Evolutionary conservation across 148 eudicot species (phyloP).

Genomic region (Hydrangea macrophylla): DNA sequence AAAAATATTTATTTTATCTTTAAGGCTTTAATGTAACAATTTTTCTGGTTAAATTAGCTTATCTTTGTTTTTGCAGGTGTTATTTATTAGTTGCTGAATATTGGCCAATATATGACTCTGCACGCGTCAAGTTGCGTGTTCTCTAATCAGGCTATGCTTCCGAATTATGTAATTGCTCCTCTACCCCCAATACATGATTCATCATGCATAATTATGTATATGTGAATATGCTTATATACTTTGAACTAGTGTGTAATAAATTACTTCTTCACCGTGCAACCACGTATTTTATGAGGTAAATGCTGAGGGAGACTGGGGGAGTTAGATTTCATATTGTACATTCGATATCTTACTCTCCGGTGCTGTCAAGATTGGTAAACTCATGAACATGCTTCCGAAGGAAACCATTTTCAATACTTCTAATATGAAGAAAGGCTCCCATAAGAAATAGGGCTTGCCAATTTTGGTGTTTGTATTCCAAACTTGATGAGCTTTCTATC

Average conservation of each 20-base stretch:
- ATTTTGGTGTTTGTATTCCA: background rate
- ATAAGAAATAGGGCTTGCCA: background rate
- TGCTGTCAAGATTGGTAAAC: background rate
- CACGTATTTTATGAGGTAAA: background rate
- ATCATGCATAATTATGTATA: slow-evolving; percentile 8
- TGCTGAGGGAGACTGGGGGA: background rate
- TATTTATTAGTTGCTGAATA: slow-evolving; percentile 11
- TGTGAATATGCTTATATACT: background rate
- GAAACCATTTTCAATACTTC: background rate
- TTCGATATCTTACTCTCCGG: background rate
- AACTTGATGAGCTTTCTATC: background rate
- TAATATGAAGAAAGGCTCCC: background rate
- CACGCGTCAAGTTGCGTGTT: slow-evolving; percentile 18
- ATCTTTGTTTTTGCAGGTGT: slow-evolving; percentile 11
- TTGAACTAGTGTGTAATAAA: background rate
- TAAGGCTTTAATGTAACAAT: background rate
- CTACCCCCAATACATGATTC: background rate
- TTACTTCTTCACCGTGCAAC: slow-evolving; percentile 4
- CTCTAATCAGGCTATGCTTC: slow-evolving; percentile 11
- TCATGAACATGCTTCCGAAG: background rate
- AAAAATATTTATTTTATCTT: background rate
- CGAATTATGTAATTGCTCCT: slow-evolving; percentile 21
- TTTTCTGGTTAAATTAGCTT: background rate
- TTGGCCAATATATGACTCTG: background rate
- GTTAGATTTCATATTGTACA: background rate